Evolutionary conservation across 2,329 filamentous ascomycete genomes (phyloP), one percentile per base, ranked within the genome.

Genomic region (Plenodomus lindquistii): DNA sequence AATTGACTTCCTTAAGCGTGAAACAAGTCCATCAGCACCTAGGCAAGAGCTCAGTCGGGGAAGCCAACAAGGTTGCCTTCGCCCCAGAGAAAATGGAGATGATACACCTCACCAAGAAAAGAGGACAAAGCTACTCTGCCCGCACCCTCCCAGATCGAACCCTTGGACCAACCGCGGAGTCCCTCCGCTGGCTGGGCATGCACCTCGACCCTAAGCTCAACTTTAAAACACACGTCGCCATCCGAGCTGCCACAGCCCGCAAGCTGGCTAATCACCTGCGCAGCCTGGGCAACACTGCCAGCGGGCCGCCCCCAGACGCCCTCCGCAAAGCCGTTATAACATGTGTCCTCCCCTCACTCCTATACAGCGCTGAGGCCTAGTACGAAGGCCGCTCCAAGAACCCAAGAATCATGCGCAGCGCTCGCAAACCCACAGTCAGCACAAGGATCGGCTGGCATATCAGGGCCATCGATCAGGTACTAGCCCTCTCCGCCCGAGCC

Each of bases 61-160:
- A 21, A 9, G 36, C 27, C 8, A 52, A 52, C 42, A 48, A 46
- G 39, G 45, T 52, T 20, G 37, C 39, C 35, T 52, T 52, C 39
- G 45, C 50, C 4, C 50, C 22, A 37, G 50, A 52, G 37, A 52
- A 52, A 40, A 39, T 37, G 37, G 50, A 52, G 35, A 48, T 48
- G 21, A 52, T 52, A 20, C 42, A 52, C 42, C 40, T 48, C 15
- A 53, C 50, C 13, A 42, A 40, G 10, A 39, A 53, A 21, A 15
- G 17, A 19, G 16, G 27, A 15, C n/a, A n/a, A n/a, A 40, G 19
- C 39, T 40, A 46, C 39, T 15, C 48, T 5, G 43, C 37, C 24
- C 9, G 13, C 36, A 31, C 6, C 27, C 11, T 13, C 16, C n/a
- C 16, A n/a, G 8, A 42, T 8, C 22, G 37, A 39, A n/a, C 5